phyloP scores from a whole-genome alignment of 148 eudicot genomes.

The Chenopodium quinoa region DNA sequence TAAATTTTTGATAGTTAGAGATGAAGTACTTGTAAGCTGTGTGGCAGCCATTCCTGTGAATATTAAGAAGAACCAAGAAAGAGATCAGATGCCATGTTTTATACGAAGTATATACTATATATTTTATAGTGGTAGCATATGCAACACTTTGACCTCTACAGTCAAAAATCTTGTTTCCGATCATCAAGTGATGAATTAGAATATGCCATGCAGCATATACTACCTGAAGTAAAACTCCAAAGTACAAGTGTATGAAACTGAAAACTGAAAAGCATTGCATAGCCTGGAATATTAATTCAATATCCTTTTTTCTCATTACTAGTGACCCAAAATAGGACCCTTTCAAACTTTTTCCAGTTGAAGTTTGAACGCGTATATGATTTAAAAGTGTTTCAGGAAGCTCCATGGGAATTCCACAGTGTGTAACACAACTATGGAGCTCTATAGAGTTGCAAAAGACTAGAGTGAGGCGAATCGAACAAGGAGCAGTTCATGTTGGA shows the following conservation, averaged over 20 bases:
- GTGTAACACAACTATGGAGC: neutral
- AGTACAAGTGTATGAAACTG: no score
- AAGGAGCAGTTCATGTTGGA: no score
- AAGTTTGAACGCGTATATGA: neutral
- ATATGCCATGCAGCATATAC: no score
- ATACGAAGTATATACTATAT: neutral
- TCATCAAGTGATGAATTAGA: neutral
- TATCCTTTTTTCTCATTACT: no score
- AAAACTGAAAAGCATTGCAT: no score
- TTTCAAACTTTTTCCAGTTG: no score
- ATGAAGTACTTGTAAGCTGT: slow-evolving; percentile 47
- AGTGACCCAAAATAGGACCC: no score
- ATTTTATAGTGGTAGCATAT: neutral
- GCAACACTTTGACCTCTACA: neutral
- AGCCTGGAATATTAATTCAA: no score
- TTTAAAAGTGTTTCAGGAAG: neutral
- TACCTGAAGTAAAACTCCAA: neutral
- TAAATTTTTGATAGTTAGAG: slow-evolving; percentile 36
- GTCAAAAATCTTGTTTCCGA: neutral
- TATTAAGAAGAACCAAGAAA: neutral
- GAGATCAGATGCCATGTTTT: neutral
- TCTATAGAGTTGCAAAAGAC: neutral
- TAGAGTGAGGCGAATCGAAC: no score
- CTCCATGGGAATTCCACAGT: neutral
- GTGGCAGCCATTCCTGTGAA: slow-evolving; percentile 50